phyloP scores from a whole-genome alignment of 2,329 filamentous ascomycete species.

The Colletotrichum sp. region DNA sequence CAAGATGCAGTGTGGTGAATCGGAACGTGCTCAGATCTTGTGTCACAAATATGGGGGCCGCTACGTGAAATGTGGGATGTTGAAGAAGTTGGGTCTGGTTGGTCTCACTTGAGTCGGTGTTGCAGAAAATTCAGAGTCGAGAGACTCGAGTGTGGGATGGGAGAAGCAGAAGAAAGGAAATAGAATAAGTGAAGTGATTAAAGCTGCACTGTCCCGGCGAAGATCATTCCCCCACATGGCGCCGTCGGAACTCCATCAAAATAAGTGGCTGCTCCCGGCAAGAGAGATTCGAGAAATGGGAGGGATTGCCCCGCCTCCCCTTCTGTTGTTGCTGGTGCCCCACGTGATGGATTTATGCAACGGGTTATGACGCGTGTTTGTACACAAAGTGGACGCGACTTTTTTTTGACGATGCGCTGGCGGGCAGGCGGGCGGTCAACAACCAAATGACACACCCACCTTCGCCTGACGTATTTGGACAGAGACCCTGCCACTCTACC shows the following conservation, averaged over 20 bases:
- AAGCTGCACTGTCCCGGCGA: not conserved
- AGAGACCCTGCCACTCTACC: constrained; percentile 6
- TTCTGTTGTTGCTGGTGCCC: not conserved
- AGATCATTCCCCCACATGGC: not conserved
- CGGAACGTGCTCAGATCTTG: not conserved
- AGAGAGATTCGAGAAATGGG: not conserved
- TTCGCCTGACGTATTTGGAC: constrained; percentile 2
- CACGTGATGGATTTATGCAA: constrained; percentile 18
- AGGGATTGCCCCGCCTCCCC: not conserved
- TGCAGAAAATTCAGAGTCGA: not conserved
- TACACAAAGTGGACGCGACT: constrained; percentile 11
- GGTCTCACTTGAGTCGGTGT: not conserved
- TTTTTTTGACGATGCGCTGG: constrained; percentile 6
- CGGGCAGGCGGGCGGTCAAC: constrained; percentile 1
- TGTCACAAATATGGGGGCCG: not conserved
- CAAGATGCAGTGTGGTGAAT: not conserved
- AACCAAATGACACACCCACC: not conserved
- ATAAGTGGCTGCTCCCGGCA: not conserved
- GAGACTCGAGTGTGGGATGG: not conserved
- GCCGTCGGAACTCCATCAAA: not conserved
- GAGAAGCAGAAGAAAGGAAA: not conserved
- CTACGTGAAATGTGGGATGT: not conserved
- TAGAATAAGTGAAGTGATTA: not conserved
- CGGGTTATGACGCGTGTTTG: constrained; percentile 14
- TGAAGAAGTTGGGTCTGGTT: not conserved